Conservation (phyloP, 1,284 basidiomycete species). For the Tilletia caries region DNA sequence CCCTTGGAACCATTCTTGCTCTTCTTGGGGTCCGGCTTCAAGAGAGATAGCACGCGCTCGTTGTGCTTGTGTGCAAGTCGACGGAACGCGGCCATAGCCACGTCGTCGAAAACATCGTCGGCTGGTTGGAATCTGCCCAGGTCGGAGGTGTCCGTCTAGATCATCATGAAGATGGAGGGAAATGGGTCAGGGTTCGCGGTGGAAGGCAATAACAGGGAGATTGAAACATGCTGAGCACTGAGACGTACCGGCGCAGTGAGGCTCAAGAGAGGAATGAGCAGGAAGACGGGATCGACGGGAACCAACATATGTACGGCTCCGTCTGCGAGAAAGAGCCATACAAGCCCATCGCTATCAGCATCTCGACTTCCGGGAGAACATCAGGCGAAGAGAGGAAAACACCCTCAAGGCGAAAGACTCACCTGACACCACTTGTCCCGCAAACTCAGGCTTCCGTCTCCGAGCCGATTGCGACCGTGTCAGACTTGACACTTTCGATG, state of each 20-base stretch:
- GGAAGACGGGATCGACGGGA: slow-evolving; percentile 10
- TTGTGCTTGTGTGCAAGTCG: slow-evolving; percentile 12
- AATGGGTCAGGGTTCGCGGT: neutral
- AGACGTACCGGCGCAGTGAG: neutral
- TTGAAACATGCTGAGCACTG: too few species aligned
- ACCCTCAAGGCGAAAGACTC: too few species aligned
- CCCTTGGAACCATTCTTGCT: neutral
- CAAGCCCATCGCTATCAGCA: too few species aligned
- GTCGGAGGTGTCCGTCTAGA: neutral
- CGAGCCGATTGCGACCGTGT: neutral
- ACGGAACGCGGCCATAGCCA: slow-evolving; percentile 10
- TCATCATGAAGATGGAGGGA: neutral
- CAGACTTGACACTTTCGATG: neutral
- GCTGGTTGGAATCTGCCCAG: neutral
- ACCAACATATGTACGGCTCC: slow-evolving; percentile 5
- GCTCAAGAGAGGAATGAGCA: slow-evolving; percentile 7
- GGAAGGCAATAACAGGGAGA: neutral
- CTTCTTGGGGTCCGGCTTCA: neutral
- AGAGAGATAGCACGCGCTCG: neutral
- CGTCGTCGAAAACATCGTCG: slow-evolving; percentile 13
- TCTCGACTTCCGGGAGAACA: too few species aligned
- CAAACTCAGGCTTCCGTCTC: neutral
- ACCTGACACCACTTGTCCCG: slow-evolving; percentile 5
- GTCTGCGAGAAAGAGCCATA: too few species aligned
- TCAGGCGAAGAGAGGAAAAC: neutral